Conservation (phyloP, 2,329 filamentous ascomycete species). For the Xylariaceae sp. region DNA sequence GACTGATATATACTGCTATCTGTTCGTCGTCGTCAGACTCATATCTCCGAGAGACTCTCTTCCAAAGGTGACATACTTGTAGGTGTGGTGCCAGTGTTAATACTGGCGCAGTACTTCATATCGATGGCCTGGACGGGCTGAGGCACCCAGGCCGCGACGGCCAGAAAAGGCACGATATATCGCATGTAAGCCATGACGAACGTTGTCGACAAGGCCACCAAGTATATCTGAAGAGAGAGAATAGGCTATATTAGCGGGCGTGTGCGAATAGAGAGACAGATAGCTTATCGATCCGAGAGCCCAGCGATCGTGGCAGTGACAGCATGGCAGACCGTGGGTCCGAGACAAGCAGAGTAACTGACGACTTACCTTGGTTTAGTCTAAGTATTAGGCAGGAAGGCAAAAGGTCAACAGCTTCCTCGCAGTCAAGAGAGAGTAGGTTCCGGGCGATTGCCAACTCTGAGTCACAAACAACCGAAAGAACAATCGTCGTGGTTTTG, state of each 20-base stretch:
- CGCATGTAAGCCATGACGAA: constrained; percentile 23
- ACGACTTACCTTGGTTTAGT: constrained; percentile 7
- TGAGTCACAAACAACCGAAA: constrained; percentile 18
- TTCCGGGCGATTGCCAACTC: constrained; percentile 10
- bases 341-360: neutral
- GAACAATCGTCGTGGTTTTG: constrained; percentile 12
- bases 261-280: neutral
- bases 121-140: constrained; percentile 26
- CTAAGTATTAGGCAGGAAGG: neutral
- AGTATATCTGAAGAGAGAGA: neutral
- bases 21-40: constrained; percentile 29
- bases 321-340: neutral
- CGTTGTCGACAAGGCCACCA: neutral
- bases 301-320: neutral
- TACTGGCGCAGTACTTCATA: constrained; percentile 42
- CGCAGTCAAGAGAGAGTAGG: constrained; percentile 1
- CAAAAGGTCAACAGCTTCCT: neutral
- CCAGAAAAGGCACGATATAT: constrained; percentile 21
- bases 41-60: constrained; percentile 22
- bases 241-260: constrained; percentile 6
- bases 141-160: constrained; percentile 22
- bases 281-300: neutral
- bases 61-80: constrained; percentile 36
- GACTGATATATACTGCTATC: constrained; percentile 58
- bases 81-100: constrained; percentile 41